Percentiles rank a stretch among this genome's conserved stretches.
Evolutionary conservation across 2,329 filamentous ascomycete genomes (phyloP).

Genomic region (Exophiala spinifera): DNA sequence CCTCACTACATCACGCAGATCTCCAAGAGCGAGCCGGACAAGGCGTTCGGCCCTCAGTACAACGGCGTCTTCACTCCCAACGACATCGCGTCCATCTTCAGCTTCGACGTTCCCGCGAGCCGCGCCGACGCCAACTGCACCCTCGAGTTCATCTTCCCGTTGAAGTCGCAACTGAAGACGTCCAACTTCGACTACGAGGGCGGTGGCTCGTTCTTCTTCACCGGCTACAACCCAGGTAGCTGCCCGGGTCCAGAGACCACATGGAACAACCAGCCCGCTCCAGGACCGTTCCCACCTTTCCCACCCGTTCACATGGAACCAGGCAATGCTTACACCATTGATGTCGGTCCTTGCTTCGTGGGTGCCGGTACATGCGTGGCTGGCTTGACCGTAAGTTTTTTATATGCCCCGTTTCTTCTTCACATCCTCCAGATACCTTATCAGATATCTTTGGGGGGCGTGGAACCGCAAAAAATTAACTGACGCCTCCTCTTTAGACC

Average conservation of each 20-base stretch:
- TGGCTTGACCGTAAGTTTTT: conserved; percentile 34
- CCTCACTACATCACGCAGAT: conserved; percentile 64
- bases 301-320: conserved; percentile 43
- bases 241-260: conserved; percentile 50
- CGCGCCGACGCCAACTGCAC: conserved; percentile 59
- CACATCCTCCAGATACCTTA: neutral
- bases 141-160: conserved; percentile 64
- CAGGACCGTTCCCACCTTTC: conserved; percentile 44
- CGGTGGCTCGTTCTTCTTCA: conserved; percentile 54
- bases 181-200: conserved; percentile 57
- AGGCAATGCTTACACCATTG: conserved; percentile 54
- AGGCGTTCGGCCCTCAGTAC: conserved; percentile 52
- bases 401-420: too few relatives aligned
- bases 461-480: too few relatives aligned
- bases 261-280: conserved; percentile 52
- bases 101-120: conserved; percentile 61
- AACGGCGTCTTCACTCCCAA: conserved; percentile 55
- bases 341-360: conserved; percentile 30
- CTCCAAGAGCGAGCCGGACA: conserved; percentile 53
- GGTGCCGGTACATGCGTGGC: conserved; percentile 28
- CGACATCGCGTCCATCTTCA: conserved; percentile 60
- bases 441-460: too few relatives aligned
- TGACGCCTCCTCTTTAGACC: too few relatives aligned
- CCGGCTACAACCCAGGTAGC: conserved; percentile 43
- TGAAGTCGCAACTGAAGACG: conserved; percentile 55